phyloP scores from a whole-genome alignment of 2,329 filamentous ascomycete species.

The Zymoseptoria pseudotritici region DNA sequence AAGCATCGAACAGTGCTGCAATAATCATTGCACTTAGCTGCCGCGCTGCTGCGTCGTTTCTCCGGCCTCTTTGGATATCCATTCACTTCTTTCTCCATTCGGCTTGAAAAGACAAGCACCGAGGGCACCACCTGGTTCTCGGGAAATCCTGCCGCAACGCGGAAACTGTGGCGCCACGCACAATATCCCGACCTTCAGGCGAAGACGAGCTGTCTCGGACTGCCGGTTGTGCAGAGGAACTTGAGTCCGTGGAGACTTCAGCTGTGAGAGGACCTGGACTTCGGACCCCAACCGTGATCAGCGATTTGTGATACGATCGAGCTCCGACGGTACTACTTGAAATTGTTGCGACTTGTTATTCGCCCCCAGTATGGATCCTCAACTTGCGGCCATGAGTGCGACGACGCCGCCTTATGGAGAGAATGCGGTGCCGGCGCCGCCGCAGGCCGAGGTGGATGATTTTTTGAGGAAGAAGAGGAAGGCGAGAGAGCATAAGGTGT shows the following conservation, averaged over 20 bases:
- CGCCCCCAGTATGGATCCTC: conserved; percentile 14
- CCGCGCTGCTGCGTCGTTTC: too few relatives aligned
- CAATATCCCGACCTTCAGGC: background rate
- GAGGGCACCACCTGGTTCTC: background rate
- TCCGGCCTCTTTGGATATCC: too few relatives aligned
- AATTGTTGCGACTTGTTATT: too few relatives aligned
- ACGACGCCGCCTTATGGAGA: conserved; percentile 8
- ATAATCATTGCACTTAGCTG: background rate
- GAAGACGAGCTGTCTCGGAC: too few relatives aligned
- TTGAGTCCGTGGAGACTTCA: too few relatives aligned
- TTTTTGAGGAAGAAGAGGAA: conserved; percentile 45
- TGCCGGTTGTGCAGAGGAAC: too few relatives aligned
- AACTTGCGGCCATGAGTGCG: conserved; percentile 12
- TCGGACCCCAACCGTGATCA: too few relatives aligned
- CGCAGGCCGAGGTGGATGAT: conserved; percentile 42
- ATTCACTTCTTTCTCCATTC: background rate
- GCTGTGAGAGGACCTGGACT: too few relatives aligned
- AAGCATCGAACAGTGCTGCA: background rate
- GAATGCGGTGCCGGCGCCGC: conserved; percentile 19
- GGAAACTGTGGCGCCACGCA: background rate
- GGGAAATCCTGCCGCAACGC: background rate
- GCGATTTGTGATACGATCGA: too few relatives aligned
- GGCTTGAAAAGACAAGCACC: background rate
- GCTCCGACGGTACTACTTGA: too few relatives aligned
- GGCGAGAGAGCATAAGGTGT: conserved; percentile 43